Conservation (phyloP, 108 stramenopile species). For the Cyclotella atomus region DNA sequence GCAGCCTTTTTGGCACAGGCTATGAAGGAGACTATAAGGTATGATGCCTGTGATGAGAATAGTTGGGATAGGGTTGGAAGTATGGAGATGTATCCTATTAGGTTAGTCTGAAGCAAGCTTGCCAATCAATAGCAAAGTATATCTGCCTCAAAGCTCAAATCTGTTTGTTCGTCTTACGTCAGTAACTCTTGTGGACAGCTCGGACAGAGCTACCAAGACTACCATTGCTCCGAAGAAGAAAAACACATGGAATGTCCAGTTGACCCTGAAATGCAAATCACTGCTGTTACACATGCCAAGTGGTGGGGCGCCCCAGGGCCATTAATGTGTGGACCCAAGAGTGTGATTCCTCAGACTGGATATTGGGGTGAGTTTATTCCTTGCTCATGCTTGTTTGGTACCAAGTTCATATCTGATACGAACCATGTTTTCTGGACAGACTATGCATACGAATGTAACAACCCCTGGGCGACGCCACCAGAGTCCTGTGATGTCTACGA, state of each 20-base stretch:
- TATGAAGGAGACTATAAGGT: conserved; percentile 61
- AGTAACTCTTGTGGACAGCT: conserved; percentile 54
- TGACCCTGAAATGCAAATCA: conserved; percentile 51
- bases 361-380: conserved; percentile 34
- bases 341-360: conserved; percentile 38
- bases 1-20: conserved; percentile 58
- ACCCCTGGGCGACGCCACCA: conserved; percentile 50
- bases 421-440: too few species aligned
- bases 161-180: too few species aligned
- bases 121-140: too few species aligned
- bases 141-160: too few species aligned
- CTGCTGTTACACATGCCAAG: conserved; percentile 57
- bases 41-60: conserved; percentile 67
- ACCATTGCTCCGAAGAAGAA: conserved; percentile 54
- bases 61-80: conserved; percentile 55
- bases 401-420: too few species aligned
- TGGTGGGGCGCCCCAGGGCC: conserved; percentile 53
- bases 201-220: conserved; percentile 36
- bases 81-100: conserved; percentile 40
- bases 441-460: conserved; percentile 35
- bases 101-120: conserved; percentile 1
- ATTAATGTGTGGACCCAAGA: conserved; percentile 42
- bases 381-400: neutral
- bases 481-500: conserved; percentile 48
- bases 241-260: conserved; percentile 56